Evolutionary conservation across 768 basidiomycete genomes (phyloP).

Genomic region (Boletus barrowsii): DNA sequence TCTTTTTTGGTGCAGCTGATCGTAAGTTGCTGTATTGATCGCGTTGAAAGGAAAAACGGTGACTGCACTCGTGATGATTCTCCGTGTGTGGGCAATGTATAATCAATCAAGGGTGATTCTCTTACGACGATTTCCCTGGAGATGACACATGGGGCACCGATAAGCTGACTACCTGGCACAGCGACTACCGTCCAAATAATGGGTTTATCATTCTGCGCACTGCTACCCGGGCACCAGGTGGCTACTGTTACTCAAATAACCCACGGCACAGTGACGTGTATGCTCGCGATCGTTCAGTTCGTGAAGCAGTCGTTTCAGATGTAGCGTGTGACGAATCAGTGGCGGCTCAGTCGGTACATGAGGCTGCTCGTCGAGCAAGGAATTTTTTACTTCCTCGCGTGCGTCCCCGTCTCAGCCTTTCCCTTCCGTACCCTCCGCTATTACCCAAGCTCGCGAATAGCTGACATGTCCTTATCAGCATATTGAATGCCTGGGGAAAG

Average conservation of each 20-base stretch:
- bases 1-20: constrained; percentile 2
- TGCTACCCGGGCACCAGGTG: too few relatives aligned
- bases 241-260: background rate
- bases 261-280: background rate
- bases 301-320: background rate
- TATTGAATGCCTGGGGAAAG: background rate
- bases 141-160: background rate
- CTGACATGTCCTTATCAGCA: background rate
- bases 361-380: background rate
- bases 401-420: background rate
- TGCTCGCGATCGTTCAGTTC: background rate
- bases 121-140: background rate
- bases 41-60: background rate
- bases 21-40: background rate
- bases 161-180: background rate
- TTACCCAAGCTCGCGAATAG: too few relatives aligned
- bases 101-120: background rate
- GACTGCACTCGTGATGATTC: background rate
- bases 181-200: background rate
- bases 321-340: background rate
- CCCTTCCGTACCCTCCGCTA: background rate
- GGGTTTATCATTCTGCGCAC: background rate
- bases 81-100: constrained; percentile 2
- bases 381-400: background rate
- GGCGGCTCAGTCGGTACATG: background rate